These are phyloP conservation scores for Raffaelea deltoideospora DNA, from an alignment of 2,329 filamentous ascomycete species.

Conservation along the genomic window DNA sequence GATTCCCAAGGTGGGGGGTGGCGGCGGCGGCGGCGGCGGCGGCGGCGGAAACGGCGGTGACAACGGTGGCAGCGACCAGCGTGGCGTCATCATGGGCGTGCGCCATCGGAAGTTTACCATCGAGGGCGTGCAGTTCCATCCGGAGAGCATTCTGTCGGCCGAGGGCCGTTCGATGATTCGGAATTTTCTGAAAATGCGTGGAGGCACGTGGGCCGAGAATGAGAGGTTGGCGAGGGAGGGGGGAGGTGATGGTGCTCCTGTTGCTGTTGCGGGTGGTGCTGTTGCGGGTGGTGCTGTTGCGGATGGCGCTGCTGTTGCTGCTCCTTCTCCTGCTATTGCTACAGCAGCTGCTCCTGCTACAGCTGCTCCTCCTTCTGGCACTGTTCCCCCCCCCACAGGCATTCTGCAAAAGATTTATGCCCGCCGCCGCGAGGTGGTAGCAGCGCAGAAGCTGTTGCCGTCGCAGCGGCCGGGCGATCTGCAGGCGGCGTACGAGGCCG, in stretches of 20 bases:
- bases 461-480: slow-evolving; percentile 73
- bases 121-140: slow-evolving; percentile 97
- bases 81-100: slow-evolving; percentile 90
- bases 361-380: too few relatives aligned
- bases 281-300: slow-evolving; percentile 25
- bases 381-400: slow-evolving; percentile 6
- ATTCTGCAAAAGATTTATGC: slow-evolving; percentile 87
- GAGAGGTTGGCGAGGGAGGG: slow-evolving; percentile 34
- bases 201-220: slow-evolving; percentile 84
- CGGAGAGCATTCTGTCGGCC: slow-evolving; percentile 88
- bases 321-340: too few relatives aligned
- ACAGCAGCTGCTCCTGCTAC: too few relatives aligned
- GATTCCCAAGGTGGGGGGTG: slow-evolving; percentile 62
- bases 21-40: too few relatives aligned
- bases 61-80: too few relatives aligned
- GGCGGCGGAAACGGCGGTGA: too few relatives aligned
- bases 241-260: slow-evolving; percentile 5
- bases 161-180: slow-evolving; percentile 79
- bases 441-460: slow-evolving; percentile 67
- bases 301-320: too few relatives aligned
- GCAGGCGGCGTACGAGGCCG: slow-evolving; percentile 72
- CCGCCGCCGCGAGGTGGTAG: slow-evolving; percentile 60
- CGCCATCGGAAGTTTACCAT: slow-evolving; percentile 80
- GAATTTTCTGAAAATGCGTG: slow-evolving; percentile 79
- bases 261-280: too few relatives aligned